A percentile compares a stretch with the other conserved stretches of the same genome.
Conservation (phyloP, 495 filamentous ascomycete species). For the Penicillium daleae region DNA sequence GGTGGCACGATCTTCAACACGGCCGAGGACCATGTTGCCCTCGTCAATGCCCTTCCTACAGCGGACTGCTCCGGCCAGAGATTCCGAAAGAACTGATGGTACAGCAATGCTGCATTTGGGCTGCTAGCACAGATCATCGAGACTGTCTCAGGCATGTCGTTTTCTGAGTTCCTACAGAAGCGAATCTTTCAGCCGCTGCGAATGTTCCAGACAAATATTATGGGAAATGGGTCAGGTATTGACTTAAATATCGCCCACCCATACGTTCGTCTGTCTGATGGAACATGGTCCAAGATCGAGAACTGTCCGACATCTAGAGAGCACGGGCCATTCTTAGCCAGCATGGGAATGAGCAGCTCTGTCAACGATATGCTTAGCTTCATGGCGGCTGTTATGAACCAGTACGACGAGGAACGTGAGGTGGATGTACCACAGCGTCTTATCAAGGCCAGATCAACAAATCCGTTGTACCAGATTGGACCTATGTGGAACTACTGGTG, state of each 20-base stretch:
- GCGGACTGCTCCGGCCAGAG: slow-evolving; percentile 17
- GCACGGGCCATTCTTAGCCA: background rate
- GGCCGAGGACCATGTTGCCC: slow-evolving; percentile 28
- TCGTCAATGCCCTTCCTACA: slow-evolving; percentile 37
- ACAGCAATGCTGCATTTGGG: slow-evolving; percentile 53
- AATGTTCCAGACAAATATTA: background rate
- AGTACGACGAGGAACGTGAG: background rate
- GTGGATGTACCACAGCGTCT: background rate
- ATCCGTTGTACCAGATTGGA: slow-evolving; percentile 24
- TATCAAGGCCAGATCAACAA: slow-evolving; percentile 1
- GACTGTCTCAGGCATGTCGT: slow-evolving; percentile 41
- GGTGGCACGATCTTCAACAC: slow-evolving; percentile 5
- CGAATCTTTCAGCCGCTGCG: slow-evolving; percentile 43
- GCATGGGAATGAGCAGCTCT: slow-evolving; percentile 3
- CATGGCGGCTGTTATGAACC: slow-evolving; percentile 10
- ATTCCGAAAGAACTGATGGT: slow-evolving; percentile 36
- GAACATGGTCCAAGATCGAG: background rate
- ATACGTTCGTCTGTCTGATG: background rate
- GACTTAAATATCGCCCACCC: background rate
- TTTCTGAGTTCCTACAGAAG: slow-evolving; percentile 44
- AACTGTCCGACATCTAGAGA: background rate
- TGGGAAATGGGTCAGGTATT: background rate
- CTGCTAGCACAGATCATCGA: slow-evolving; percentile 45
- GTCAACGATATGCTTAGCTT: slow-evolving; percentile 20
- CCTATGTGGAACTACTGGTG: slow-evolving; percentile 22